A percentile compares a stretch with the other conserved stretches of the same genome.
These are phyloP conservation scores for Lactarius sp. DNA, from an alignment of 768 basidiomycete genomes.

Conservation along the genomic window DNA sequence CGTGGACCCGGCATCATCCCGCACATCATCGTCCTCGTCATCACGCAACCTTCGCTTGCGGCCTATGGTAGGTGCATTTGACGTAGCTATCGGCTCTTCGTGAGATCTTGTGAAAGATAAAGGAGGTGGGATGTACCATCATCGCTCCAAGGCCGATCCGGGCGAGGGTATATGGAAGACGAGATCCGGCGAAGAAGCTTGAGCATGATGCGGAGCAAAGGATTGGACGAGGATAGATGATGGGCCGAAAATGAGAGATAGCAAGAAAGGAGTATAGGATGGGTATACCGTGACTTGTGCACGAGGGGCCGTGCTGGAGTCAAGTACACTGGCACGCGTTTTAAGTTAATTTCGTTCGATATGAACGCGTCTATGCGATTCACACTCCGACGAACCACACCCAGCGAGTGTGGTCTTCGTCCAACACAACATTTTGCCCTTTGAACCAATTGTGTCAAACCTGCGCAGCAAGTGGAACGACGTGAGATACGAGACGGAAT, in stretches of 20 bases:
- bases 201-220: conserved; percentile 45
- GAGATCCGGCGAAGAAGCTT: conserved; percentile 68
- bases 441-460: too few species aligned
- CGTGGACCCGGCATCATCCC: conserved; percentile 19
- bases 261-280: neutral
- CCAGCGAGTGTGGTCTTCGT: too few species aligned
- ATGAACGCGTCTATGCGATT: neutral
- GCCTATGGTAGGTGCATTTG: conserved; percentile 64
- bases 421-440: too few species aligned
- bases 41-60: conserved; percentile 58
- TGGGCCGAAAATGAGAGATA: neutral
- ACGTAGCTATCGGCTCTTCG: conserved; percentile 48
- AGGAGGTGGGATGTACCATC: conserved; percentile 42
- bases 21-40: conserved; percentile 36
- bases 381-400: neutral
- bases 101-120: conserved; percentile 13
- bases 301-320: neutral
- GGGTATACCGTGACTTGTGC: conserved; percentile 1
- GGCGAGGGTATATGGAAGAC: conserved; percentile 59
- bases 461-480: too few species aligned
- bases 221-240: neutral
- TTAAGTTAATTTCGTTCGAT: too few species aligned
- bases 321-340: too few species aligned
- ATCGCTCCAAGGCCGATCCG: conserved; percentile 72
- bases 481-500: too few species aligned